A percentile compares a stretch with the other conserved stretches of the same genome.
Evolutionary conservation across 176 grass and related monocot genomes (phyloP).

Genomic region (Rhynchospora tenuis): DNA sequence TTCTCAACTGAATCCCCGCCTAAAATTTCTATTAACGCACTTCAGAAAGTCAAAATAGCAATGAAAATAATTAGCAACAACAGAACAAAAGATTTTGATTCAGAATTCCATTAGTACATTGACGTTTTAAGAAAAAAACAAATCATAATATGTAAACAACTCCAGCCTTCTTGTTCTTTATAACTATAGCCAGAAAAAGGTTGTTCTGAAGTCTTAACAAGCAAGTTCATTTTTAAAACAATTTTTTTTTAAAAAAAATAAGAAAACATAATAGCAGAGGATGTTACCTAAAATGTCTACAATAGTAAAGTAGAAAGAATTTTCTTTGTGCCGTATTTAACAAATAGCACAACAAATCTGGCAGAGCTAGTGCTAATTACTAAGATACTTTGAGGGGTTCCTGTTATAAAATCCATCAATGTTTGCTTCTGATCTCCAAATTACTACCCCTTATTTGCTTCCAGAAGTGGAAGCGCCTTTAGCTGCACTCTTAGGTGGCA

Average conservation of each 20-base stretch:
- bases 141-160: neutral
- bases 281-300: too few species aligned
- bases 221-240: too few species aligned
- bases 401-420: too few species aligned
- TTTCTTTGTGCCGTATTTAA: neutral
- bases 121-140: too few species aligned
- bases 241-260: too few species aligned
- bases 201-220: too few species aligned
- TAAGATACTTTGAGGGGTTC: neutral
- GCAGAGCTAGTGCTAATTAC: slow-evolving; percentile 11
- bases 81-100: too few species aligned
- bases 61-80: neutral
- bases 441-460: too few species aligned
- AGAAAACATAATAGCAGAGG: too few species aligned
- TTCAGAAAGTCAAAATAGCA: neutral
- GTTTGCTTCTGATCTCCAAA: too few species aligned
- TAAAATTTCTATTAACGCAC: neutral
- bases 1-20: neutral
- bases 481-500: slow-evolving; percentile 5
- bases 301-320: neutral
- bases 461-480: neutral
- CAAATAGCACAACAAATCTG: neutral
- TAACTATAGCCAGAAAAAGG: neutral
- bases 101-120: too few species aligned
- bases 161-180: too few species aligned